Base-by-base conservation (phyloP, 1,139 yeast species). In the Meyerozyma smithsonii region DNA sequence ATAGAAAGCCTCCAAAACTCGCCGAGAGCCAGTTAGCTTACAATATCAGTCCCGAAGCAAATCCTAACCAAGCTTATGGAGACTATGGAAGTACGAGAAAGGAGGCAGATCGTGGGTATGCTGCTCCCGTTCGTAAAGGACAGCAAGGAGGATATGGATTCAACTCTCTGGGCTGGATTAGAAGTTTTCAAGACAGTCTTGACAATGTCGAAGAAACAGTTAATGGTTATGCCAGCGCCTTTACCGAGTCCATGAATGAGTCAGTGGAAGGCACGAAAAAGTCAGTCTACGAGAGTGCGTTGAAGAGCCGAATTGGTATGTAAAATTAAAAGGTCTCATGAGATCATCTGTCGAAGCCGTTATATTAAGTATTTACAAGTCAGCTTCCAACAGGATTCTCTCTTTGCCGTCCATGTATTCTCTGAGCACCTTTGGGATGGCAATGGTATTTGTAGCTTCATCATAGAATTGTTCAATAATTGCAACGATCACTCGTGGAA, bases 401-500 rank as follows among this genome's bases (percentile, higher is more conserved):
- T 66, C 66, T 47, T 66, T 74, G 10, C 69, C 84, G 43, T 77
- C 87, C 90, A 85, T 82, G 51, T 62, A 84, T 4, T 76, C 76
- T 44, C 77, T 72, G 42, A 92, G 66, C 0, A 78, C 89, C 38
- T 70, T 59, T 0, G 98, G 98, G 38, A 92, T 74, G 7, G 55
- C 49, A 5, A 92, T 73, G n/a, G 70, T 58, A 17, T 77, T 64
- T 0, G 75, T 69, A 6, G 51, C 58, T 0, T 80, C 75, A 46
- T 90, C 85, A 55, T 85, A 92, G 51, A 74, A 74, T 55, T 85
- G 94, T 61, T 94, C 99, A 4, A 92, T 64, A 15, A 94, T 72
- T 3, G 98, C 97, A 19, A 90, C 75, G 18, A 92, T 81, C 1
- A 90, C 83, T 44, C 99, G 69, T 1, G 99, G 99, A 10, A 92